These are phyloP conservation scores for Nicotiana noctiflora DNA, from an alignment of 257 asterid species.

Conservation along the genomic window DNA sequence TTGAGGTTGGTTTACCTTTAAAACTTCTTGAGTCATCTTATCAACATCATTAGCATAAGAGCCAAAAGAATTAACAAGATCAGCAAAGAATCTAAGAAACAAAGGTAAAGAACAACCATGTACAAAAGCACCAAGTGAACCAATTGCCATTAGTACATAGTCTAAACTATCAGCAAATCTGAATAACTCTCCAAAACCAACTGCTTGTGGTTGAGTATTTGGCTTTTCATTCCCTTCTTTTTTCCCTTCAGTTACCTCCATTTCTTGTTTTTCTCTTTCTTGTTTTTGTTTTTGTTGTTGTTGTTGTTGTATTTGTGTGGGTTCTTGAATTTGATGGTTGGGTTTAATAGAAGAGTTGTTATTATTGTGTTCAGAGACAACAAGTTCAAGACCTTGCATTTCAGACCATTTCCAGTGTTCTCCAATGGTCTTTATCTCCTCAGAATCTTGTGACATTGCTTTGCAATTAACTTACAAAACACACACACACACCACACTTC, in stretches of 20 bases:
- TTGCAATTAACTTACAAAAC: slow-evolving; percentile 21
- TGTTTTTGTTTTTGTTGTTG: background rate
- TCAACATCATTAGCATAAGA: slow-evolving; percentile 82
- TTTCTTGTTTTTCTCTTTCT: slow-evolving; percentile 12
- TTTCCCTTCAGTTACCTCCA: slow-evolving; percentile 40
- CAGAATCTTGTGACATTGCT: slow-evolving; percentile 51
- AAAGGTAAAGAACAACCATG: slow-evolving; percentile 93
- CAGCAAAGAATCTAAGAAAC: slow-evolving; percentile 96
- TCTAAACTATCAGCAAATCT: slow-evolving; percentile 91
- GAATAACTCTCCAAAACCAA: slow-evolving; percentile 58
- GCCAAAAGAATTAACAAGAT: slow-evolving; percentile 97
- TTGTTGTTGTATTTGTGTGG: background rate
- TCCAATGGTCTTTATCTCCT: slow-evolving; percentile 44
- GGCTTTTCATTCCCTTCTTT: slow-evolving; percentile 43
- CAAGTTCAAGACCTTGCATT: slow-evolving; percentile 68
- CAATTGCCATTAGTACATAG: slow-evolving; percentile 65
- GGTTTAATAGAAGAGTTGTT: slow-evolving; percentile 28
- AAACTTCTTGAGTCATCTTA: slow-evolving; percentile 91
- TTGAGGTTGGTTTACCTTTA: slow-evolving; percentile 43
- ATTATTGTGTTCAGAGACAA: slow-evolving; percentile 19
- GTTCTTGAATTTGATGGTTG: slow-evolving; percentile 15
- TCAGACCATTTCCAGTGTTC: slow-evolving; percentile 90
- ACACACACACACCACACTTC: slow-evolving; percentile 15
- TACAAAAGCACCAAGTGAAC: slow-evolving; percentile 84
- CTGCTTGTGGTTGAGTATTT: slow-evolving; percentile 39